Base-by-base conservation (phyloP, 1,284 basidiomycete genomes). In the Gymnopus androsaceus region DNA sequence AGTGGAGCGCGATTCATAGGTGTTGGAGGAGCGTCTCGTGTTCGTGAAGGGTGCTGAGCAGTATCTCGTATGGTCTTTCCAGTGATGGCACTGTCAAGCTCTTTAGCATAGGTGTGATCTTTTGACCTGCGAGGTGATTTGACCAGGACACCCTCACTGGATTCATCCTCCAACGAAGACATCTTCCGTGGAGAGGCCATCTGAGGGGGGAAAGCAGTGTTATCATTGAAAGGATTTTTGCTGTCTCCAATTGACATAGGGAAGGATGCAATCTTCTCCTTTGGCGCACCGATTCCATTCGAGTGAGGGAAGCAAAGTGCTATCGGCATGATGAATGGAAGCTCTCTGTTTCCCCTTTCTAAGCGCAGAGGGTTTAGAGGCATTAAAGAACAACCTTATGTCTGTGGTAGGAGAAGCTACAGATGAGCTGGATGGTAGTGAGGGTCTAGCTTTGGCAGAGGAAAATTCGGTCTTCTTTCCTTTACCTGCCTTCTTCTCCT, bases 401-500 rank as follows among this genome's bases (percentile, higher is more conserved):
- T 38, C 40, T 11, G 21, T n/a, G n/a, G n/a, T n/a, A n/a, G n/a
- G n/a, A n/a, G n/a, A n/a, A n/a, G n/a, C n/a, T n/a, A n/a, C n/a
- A n/a, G n/a, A n/a, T n/a, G n/a, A n/a, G n/a, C n/a, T n/a, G n/a
- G n/a, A n/a, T n/a, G n/a, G n/a, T n/a, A n/a, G n/a, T n/a, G n/a
- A n/a, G n/a, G n/a, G n/a, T n/a, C n/a, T n/a, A n/a, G n/a, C n/a
- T n/a, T n/a, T n/a, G n/a, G n/a, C n/a, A n/a, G n/a, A n/a, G n/a
- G n/a, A n/a, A n/a, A n/a, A n/a, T n/a, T n/a, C n/a, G n/a, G n/a
- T n/a, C 17, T 41, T 51, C 57, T 65, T 72, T 9, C 66, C 69
- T 61, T 77, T 82, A 59, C 73, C 73, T 8, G 69, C 69, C 64
- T 80, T 83, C 70, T 81, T 82, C 57, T 72, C 73, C 23, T 67